Conservation (phyloP, 352 stramenopile genomes). For the Phytophthora melonis region DNA sequence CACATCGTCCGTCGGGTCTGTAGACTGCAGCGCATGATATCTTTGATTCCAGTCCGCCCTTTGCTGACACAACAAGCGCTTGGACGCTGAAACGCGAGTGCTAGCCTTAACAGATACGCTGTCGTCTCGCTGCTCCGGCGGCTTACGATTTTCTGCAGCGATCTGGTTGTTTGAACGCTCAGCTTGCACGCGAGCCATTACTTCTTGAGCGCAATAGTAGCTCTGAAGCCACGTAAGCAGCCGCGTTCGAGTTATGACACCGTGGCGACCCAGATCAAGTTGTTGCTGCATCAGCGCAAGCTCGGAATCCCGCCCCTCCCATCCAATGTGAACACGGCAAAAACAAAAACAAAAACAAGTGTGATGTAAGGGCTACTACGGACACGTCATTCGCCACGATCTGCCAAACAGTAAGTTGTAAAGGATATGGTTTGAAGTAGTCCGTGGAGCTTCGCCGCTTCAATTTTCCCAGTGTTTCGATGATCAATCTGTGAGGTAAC, state of each 20-base stretch:
- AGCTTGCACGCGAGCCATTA: slow-evolving; percentile 30
- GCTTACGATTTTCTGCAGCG: slow-evolving; percentile 15
- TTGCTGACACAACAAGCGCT: slow-evolving; percentile 11
- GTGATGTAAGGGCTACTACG: slow-evolving; percentile 36
- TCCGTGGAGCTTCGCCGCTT: slow-evolving; percentile 48
- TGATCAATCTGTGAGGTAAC: slow-evolving; percentile 49
- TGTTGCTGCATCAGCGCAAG: slow-evolving; percentile 61
- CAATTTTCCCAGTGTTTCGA: slow-evolving; percentile 49
- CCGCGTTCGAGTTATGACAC: slow-evolving; percentile 49
- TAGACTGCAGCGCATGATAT: slow-evolving; percentile 23
- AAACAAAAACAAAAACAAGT: slow-evolving; percentile 6
- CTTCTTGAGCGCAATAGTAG: slow-evolving; percentile 47
- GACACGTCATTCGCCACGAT: background rate
- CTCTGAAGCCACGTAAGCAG: slow-evolving; percentile 55
- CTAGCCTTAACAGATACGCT: slow-evolving; percentile 2
- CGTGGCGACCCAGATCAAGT: slow-evolving; percentile 53
- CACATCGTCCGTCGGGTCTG: slow-evolving; percentile 6
- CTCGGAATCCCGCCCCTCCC: slow-evolving; percentile 53
- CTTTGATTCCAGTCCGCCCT: slow-evolving; percentile 38
- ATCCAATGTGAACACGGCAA: slow-evolving; percentile 47
- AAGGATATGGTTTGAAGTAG: slow-evolving; percentile 75
- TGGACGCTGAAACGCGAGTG: slow-evolving; percentile 23
- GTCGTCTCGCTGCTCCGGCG: slow-evolving; percentile 9
- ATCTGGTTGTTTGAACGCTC: slow-evolving; percentile 33
- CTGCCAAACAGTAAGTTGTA: background rate